Base-by-base conservation (phyloP, 495 filamentous ascomycete species). In the Podospora didyma region DNA sequence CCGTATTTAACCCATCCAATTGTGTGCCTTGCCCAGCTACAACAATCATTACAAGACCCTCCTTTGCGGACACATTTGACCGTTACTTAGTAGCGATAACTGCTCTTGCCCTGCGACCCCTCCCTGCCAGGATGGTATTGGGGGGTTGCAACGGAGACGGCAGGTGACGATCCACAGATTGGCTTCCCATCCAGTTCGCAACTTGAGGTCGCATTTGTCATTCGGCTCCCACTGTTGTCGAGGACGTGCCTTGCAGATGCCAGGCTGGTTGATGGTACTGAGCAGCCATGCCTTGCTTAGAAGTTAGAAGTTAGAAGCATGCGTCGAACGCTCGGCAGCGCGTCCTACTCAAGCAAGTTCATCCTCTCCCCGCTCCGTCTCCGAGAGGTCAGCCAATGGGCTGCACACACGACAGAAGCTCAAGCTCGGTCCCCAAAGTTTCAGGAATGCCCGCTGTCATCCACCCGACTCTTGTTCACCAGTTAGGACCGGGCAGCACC, bases 381-480 rank as follows among this genome's bases (percentile, higher is more conserved):
- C n/a, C n/a, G n/a, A 19, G 3, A 16, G 42, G 6, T n/a, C 22
- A 26, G 34, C 56, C 56, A 58, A 58, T 58, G 50, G 50, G 26
- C 41, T 37, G 19, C 50, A 46, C 31, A 50, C 56, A 58, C 56
- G 56, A 58, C 28, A 22, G 39, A 14, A 42, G n/a, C 39, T 16
- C 39, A 17, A 14, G 39, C 39, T 17, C 12, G 12, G 39, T 42
- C n/a, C n/a, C 39, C n/a, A 12, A 42, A 19, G 56, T 58, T 58
- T 58, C 56, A 58, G 56, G 39, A 53, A 58, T 31, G 45, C 50
- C 44, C 22, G 23, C 35, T 58, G 49, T 53, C 56, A 51, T 53
- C 56, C 49, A 57, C 28, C 42, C 46, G 26, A 31, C 26, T 31
- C 26, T 3, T 31, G 4, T 31, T 31, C 26, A 31, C 26, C 26